A percentile compares a stretch with the other conserved stretches of the same genome.
These are phyloP conservation scores for Tirmania nivea DNA, from an alignment of 495 filamentous ascomycete species.

Conservation along the genomic window DNA sequence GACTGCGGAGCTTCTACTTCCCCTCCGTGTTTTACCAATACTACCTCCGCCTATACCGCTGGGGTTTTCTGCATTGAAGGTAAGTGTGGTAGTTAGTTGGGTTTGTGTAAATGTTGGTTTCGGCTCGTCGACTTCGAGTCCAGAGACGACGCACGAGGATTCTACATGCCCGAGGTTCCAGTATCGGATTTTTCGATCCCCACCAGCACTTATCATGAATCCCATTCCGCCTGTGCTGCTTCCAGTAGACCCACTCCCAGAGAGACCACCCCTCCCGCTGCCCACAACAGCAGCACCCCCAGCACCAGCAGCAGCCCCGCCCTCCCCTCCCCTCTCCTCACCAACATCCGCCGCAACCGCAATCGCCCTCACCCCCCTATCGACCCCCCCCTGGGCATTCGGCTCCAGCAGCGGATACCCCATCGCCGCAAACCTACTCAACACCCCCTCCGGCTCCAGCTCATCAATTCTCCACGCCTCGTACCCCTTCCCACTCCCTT, in stretches of 20 bases:
- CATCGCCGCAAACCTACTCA: conserved; percentile 62
- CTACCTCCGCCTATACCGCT: conserved; percentile 22
- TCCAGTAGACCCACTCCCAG: neutral
- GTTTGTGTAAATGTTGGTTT: conserved; percentile 49
- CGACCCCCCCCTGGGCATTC: conserved; percentile 24
- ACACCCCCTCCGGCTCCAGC: conserved; percentile 68
- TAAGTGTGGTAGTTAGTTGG: conserved; percentile 44
- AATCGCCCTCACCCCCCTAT: conserved; percentile 41
- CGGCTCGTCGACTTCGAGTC: conserved; percentile 45
- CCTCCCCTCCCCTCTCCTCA: conserved; percentile 31
- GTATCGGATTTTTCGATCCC: conserved; percentile 76
- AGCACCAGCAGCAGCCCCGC: neutral
- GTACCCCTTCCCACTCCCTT: conserved; percentile 43
- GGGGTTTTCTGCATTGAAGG: conserved; percentile 46
- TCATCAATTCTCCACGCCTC: conserved; percentile 81
- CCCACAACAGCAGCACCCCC: no score
- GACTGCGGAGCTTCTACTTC: conserved; percentile 7
- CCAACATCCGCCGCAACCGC: conserved; percentile 29
- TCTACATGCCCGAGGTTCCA: conserved; percentile 69
- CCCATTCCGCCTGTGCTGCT: conserved; percentile 13
- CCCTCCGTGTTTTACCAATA: conserved; percentile 17
- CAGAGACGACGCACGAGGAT: conserved; percentile 54
- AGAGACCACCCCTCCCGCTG: no score
- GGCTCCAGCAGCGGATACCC: conserved; percentile 29
- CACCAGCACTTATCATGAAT: conserved; percentile 70